These are phyloP conservation scores for Melastoma candidum DNA, from an alignment of 441 rosid genomes.

Conservation along the genomic window DNA sequence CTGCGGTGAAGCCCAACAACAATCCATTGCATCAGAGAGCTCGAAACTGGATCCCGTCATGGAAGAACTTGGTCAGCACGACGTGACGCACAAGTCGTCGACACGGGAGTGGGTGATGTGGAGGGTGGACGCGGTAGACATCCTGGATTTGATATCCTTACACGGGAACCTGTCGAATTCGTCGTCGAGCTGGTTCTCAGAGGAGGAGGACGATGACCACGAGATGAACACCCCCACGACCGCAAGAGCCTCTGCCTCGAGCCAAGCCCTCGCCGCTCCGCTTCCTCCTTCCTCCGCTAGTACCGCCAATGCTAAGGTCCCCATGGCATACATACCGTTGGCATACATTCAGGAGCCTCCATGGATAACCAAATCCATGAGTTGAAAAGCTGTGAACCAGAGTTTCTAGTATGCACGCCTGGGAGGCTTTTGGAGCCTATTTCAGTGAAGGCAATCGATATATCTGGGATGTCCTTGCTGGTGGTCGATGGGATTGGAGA, in stretches of 20 bases:
- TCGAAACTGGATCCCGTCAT: conserved; percentile 26
- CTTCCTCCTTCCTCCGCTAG: not conserved
- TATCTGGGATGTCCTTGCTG: conserved; percentile 68
- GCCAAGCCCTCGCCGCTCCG: conserved; percentile 13
- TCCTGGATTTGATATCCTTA: not conserved
- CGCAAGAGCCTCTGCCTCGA: conserved; percentile 9
- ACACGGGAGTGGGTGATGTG: conserved; percentile 29
- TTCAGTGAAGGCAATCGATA: conserved; percentile 50
- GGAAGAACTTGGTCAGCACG: conserved; percentile 34
- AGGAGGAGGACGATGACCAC: conserved; percentile 4
- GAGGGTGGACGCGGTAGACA: conserved; percentile 23
- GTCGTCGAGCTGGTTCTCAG: not conserved
- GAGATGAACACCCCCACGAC: conserved; percentile 45
- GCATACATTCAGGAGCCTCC: conserved; percentile 67
- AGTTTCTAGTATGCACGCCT: conserved; percentile 78
- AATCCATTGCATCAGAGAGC: conserved; percentile 25
- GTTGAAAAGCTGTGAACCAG: conserved; percentile 76
- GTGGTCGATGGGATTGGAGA: conserved; percentile 55
- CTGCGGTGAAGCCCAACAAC: conserved; percentile 27
- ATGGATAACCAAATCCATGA: conserved; percentile 75
- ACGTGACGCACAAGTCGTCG: conserved; percentile 20
- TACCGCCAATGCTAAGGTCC: conserved; percentile 34
- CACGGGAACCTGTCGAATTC: not conserved
- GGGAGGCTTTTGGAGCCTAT: conserved; percentile 80
- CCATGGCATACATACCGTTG: conserved; percentile 56